Evolutionary conservation across 139 green algal species (phyloP).

Genomic region (Ulvella scutata): DNA sequence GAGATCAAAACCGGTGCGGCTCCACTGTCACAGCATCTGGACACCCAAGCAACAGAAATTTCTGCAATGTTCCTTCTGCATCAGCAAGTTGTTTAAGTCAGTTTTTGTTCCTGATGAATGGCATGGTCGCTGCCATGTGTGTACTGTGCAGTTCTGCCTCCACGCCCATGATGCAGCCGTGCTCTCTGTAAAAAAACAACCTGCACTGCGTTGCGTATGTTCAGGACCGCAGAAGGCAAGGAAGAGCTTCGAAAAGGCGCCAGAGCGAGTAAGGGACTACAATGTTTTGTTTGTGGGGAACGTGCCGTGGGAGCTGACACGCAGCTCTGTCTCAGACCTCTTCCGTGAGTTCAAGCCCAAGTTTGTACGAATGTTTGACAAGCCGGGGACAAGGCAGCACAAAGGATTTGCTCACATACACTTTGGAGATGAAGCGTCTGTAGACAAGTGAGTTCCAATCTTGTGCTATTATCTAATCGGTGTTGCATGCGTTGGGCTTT

Average conservation of each 20-base stretch:
- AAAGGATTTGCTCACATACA: conserved; percentile 82
- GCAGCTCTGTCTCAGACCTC: conserved; percentile 30
- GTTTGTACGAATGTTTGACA: conserved; percentile 52
- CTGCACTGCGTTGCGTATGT: no score
- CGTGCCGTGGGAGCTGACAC: conserved; percentile 43
- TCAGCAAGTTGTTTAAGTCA: no score
- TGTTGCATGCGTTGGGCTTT: background rate
- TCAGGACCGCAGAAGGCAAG: background rate
- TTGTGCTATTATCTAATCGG: background rate
- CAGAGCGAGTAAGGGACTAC: background rate
- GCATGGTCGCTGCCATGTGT: no score
- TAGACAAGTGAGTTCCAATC: conserved; percentile 28
- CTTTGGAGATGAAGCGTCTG: conserved; percentile 38
- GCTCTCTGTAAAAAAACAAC: no score
- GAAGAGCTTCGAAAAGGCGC: background rate
- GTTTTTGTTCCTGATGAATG: no score
- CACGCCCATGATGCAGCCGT: no score
- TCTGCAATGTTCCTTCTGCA: no score
- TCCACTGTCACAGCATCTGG: no score
- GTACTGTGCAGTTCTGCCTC: no score
- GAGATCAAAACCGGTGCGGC: no score
- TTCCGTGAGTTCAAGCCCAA: conserved; percentile 39
- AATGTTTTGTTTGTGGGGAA: conserved; percentile 66
- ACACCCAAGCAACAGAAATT: no score
- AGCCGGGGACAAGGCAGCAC: conserved; percentile 48